Evolutionary conservation across 2,329 filamentous ascomycete genomes (phyloP), one percentile per base, ranked within the genome.

Genomic region (Endocalyx cinctus): DNA sequence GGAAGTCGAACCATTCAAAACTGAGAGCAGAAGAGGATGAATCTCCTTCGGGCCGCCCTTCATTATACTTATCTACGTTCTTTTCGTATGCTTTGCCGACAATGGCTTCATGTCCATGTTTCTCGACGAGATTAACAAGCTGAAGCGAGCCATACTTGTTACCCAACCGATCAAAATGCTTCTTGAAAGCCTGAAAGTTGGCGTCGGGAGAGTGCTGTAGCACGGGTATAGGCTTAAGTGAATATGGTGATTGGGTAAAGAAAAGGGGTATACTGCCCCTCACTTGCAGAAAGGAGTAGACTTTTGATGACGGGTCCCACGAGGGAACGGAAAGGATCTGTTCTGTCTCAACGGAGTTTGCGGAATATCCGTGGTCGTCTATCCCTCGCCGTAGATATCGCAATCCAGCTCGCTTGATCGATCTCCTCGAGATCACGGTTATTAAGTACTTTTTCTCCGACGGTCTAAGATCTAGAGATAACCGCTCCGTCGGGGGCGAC

Each of bases 1-100:
- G 92, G 51, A 98, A 98, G 54, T 98, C 92, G 50, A 97, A 98
- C 92, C 92, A 98, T 54, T 95, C 87, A 51, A 94, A 94, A 0
- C 69, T 72, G 10, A 92, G 62, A 8, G 67, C 57, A 6, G 58
- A 50, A n/a, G n/a, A n/a, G n/a, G n/a, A n/a, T n/a, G n/a, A n/a
- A 2, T 43, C 45, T 12, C 44, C 56, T 15, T 77, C 68, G 14
- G 70, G 56, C 5, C 70, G 67, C 26, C 74, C 68, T 6, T 81
- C 70, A 43, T 92, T 94, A 33, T 90, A 66, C 16, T 67, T 60
- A 30, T 77, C 65, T 2, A 85, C 72, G 37, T 79, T 79, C 31
- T 74, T 70, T 51, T 94, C 76, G 53, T 87, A 98, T 22, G 81
- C 72, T 33, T 82, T 74, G 4, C 89, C 92, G 30, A 97, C 79